Conservation (phyloP, 208 protist genomes). For the Blastocrithidia nonstop region DNA sequence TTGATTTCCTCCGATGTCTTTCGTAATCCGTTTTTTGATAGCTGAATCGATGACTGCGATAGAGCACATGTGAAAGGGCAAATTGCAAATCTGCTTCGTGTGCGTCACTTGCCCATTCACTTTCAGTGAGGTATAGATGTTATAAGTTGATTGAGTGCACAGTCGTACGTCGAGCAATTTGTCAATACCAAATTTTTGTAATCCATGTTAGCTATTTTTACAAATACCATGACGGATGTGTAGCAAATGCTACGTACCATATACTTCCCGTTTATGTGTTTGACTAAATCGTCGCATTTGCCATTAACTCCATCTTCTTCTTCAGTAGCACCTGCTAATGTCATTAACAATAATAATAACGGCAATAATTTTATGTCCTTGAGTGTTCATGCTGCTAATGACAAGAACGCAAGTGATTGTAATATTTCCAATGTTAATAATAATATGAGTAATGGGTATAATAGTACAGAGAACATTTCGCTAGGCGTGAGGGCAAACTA, state of each 20-base stretch:
- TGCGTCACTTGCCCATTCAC: slow-evolving; percentile 16
- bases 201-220: slow-evolving; percentile 14
- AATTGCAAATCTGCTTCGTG: slow-evolving; percentile 9
- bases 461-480: too few species aligned
- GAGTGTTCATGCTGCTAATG: neutral
- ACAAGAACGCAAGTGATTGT: neutral
- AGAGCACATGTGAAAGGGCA: too few species aligned
- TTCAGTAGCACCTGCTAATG: neutral
- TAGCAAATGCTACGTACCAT: neutral
- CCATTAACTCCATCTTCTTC: neutral
- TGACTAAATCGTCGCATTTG: neutral
- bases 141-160: slow-evolving; percentile 24
- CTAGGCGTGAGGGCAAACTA: too few species aligned
- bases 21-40: slow-evolving; percentile 72
- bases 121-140: slow-evolving; percentile 63
- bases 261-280: neutral
- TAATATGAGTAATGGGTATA: too few species aligned
- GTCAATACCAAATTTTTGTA: slow-evolving; percentile 45
- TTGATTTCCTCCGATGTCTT: slow-evolving; percentile 66
- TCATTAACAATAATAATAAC: slow-evolving; percentile 1
- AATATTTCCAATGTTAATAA: neutral
- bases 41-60: slow-evolving; percentile 57
- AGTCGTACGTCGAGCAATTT: slow-evolving; percentile 46
- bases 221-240: slow-evolving; percentile 12
- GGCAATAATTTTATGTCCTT: neutral